Evolutionary conservation across 441 rosid species (phyloP), one percentile per base, ranked within the genome.

Genomic region (Pelargonium citronellum): DNA sequence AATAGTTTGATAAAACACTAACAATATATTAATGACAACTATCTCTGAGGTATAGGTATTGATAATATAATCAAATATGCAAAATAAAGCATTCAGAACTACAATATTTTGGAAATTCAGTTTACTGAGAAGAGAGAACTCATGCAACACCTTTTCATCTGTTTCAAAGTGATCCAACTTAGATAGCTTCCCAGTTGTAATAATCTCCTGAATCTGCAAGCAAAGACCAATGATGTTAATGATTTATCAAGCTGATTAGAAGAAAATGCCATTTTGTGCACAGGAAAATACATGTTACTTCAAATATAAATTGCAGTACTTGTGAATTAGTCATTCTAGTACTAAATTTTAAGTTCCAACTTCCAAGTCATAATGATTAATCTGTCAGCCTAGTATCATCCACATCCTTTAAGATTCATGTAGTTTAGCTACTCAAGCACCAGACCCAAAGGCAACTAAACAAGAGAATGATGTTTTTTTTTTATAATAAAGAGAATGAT

Each of bases 81-180:
- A 39, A 15, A 5, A 5, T 55, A 55, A 16, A 15, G 19, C 57
- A 64, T 37, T 4, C 10, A 22, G 12, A 13, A 19, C 7, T 0
- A 62, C 7, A 49, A 37, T 68, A 37, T 24, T 22, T 34, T 15
- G 55, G 39, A 61, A 37, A 67, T 24, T 20, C 12, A 69, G 19
- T 19, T 67, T 13, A 58, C 22, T 3, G 57, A 49, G 43, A 39
- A 6, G 43, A 0, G n/a, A 69, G 15, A 67, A 82, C 47, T 69
- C 47, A 8, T 27, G 17, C 17, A 69, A 13, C 81, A 94, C 99
- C 97, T 91, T 95, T 71, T 91, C 97, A 84, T 91, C 96, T 44
- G 85, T 82, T 87, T 91, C 94, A 78, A 91, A 95, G 75, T 95
- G 96, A 80, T 95, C 90, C 86, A 95, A 76, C 88, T 95, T 95